A percentile compares a stretch with the other conserved stretches of the same genome.
These are phyloP conservation scores for Claviceps arundinis DNA, from an alignment of 2,329 filamentous ascomycete species.

Conservation along the genomic window DNA sequence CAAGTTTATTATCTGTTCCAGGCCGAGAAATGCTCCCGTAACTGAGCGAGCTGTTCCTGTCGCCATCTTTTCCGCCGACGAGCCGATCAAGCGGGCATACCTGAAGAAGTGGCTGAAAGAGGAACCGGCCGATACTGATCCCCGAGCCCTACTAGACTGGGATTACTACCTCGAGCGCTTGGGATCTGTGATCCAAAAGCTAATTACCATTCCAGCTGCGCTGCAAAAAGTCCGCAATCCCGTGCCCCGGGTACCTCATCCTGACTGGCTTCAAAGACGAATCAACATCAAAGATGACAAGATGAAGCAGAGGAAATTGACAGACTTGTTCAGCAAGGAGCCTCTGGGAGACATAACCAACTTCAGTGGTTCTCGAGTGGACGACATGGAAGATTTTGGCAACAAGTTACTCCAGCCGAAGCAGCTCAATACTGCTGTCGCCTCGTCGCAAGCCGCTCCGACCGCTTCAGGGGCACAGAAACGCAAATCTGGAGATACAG, in stretches of 20 bases:
- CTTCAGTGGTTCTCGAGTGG: conserved; percentile 38
- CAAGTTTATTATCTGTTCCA: conserved; percentile 95
- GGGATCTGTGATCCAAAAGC: conserved; percentile 93
- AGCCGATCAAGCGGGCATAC: conserved; percentile 75
- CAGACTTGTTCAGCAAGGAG: conserved; percentile 65
- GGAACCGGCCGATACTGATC: conserved; percentile 82
- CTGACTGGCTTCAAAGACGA: conserved; percentile 88
- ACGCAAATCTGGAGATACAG: conserved; percentile 58
- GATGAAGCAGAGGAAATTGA: conserved; percentile 98
- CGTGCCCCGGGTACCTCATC: conserved; percentile 83
- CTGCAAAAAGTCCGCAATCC: conserved; percentile 92
- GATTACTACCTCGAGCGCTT: conserved; percentile 93
- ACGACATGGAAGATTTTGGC: conserved; percentile 74
- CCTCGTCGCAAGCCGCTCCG: conserved; percentile 36
- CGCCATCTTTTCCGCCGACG: conserved; percentile 91
- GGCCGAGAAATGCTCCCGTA: conserved; percentile 76
- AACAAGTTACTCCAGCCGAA: conserved; percentile 53
- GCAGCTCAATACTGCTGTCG: conserved; percentile 39
- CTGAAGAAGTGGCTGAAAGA: conserved; percentile 93
- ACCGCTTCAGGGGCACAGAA: conserved; percentile 37
- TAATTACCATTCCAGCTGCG: conserved; percentile 95
- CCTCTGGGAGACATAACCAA: conserved; percentile 64
- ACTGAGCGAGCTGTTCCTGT: conserved; percentile 91
- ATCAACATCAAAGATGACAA: conserved; percentile 95
- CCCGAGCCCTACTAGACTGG: conserved; percentile 85